phyloP scores from a whole-genome alignment of 2,329 filamentous ascomycete genomes.

The Aspergillus uvarum region DNA sequence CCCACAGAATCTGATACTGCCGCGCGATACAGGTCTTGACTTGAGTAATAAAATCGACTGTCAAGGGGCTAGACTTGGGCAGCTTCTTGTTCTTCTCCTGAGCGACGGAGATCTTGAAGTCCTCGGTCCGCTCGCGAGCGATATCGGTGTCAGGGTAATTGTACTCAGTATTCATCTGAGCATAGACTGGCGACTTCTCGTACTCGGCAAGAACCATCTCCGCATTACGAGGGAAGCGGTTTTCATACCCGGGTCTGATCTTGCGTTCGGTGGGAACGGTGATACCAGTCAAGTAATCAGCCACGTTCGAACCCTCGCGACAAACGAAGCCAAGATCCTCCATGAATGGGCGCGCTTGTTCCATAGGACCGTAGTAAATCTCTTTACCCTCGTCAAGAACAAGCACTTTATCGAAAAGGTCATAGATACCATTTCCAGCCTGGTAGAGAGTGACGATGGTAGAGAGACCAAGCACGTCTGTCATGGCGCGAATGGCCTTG shows the following conservation, averaged over 20 bases:
- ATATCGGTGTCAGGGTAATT: conserved; percentile 54
- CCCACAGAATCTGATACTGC: conserved; percentile 66
- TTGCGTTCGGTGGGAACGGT: conserved; percentile 56
- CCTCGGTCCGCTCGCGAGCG: conserved; percentile 51
- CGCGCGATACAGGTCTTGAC: conserved; percentile 57
- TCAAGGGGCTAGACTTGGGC: conserved; percentile 56
- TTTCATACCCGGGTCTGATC: conserved; percentile 45
- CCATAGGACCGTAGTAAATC: conserved; percentile 63
- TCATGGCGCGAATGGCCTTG: conserved; percentile 63
- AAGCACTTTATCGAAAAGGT: conserved; percentile 69
- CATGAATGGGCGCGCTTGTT: conserved; percentile 63
- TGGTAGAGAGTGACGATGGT: conserved; percentile 68
- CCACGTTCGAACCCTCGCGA: conserved; percentile 61
- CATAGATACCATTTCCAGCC: conserved; percentile 68
- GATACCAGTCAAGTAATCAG: conserved; percentile 65
- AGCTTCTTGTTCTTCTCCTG: conserved; percentile 58
- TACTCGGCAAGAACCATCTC: conserved; percentile 51
- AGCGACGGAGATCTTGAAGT: conserved; percentile 55
- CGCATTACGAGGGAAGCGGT: conserved; percentile 46
- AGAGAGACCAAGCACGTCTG: conserved; percentile 60
- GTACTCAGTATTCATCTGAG: conserved; percentile 56
- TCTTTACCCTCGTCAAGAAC: conserved; percentile 66
- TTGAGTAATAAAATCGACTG: conserved; percentile 56
- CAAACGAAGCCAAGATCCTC: conserved; percentile 64
- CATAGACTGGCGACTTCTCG: conserved; percentile 52